Base-by-base conservation (phyloP, 108 stramenopile genomes). In the Fragilariopsis cylindrus region DNA sequence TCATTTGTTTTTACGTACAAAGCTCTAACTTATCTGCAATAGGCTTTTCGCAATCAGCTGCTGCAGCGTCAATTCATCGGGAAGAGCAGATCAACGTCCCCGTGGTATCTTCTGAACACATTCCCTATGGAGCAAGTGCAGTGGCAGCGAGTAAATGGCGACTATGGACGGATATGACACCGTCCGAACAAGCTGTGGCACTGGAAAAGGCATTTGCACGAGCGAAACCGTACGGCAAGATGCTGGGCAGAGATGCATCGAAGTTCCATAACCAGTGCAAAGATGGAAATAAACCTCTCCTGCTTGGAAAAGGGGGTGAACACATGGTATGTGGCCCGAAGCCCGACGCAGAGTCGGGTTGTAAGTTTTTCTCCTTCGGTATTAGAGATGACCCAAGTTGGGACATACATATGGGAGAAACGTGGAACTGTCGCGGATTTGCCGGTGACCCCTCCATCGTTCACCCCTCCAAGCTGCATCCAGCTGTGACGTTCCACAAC, bases 391-490 rank as follows among this genome's bases (percentile, higher is more conserved):
- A 87, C 67, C 84, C 82, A 3, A 71, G 68, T 15, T 90, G 82
- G 76, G 86, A 87, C 78, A 60, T 66, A 11, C 48, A 75, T 4
- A 47, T 90, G 63, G 88, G 69, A 3, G 71, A 85, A 58, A 30
- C 30, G 64, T 90, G 88, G 86, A 44, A 72, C 16, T 90, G 88
- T 56, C 82, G 81, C 46, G 88, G 86, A 18, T 90, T 87, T 82
- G 86, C 86, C 3, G 84, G 78, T 30, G 88, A 90, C 69, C 88
- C 88, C 12, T 79, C 88, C n/a, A 78, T 87, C 30, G 12, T 48
- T 7, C 88, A 90, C 73, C 84, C 84, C 11, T 85, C 84, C 43
- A 85, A 79, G 56, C 68, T 90, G 9, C 84, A 85, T 70, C 73
- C 74, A 2, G 41, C 49, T 42, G 86, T 90, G 6, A 90, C 88